phyloP scores from a whole-genome alignment of 106 monocot genomes.

The Acorus calamus region DNA sequence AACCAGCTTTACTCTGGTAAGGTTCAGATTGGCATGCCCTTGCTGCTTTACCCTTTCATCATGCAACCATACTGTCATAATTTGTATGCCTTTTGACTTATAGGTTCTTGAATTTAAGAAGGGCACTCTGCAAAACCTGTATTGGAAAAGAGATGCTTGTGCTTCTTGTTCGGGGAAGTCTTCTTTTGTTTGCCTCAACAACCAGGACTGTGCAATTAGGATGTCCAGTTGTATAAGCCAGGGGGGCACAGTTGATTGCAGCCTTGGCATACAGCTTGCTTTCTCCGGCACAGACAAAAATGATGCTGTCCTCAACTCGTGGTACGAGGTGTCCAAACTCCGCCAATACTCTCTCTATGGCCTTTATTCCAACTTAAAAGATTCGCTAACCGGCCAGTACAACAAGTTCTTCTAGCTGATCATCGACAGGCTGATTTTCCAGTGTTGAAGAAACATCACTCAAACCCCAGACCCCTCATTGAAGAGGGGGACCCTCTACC shows the following conservation, averaged over 20 bases:
- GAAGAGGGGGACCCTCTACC: no score
- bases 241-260: constrained; percentile 59
- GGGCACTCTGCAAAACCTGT: constrained; percentile 73
- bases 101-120: constrained; percentile 89
- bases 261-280: constrained; percentile 66
- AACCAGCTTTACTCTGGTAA: constrained; percentile 85
- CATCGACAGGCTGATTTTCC: no score
- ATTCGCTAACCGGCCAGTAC: constrained; percentile 49
- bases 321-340: constrained; percentile 90
- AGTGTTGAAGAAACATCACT: no score
- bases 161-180: constrained; percentile 30
- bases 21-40: not conserved
- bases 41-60: no score
- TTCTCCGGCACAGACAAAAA: constrained; percentile 86
- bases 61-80: no score
- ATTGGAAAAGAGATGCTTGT: constrained; percentile 75
- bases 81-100: not conserved
- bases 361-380: constrained; percentile 61
- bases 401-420: constrained; percentile 27
- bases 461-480: no score
- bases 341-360: constrained; percentile 76
- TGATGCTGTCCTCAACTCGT: constrained; percentile 66
- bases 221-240: constrained; percentile 38
- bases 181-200: constrained; percentile 33
- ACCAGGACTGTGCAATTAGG: constrained; percentile 38